Conservation (phyloP, 2,329 filamentous ascomycete genomes). For the Botrytis porri region DNA sequence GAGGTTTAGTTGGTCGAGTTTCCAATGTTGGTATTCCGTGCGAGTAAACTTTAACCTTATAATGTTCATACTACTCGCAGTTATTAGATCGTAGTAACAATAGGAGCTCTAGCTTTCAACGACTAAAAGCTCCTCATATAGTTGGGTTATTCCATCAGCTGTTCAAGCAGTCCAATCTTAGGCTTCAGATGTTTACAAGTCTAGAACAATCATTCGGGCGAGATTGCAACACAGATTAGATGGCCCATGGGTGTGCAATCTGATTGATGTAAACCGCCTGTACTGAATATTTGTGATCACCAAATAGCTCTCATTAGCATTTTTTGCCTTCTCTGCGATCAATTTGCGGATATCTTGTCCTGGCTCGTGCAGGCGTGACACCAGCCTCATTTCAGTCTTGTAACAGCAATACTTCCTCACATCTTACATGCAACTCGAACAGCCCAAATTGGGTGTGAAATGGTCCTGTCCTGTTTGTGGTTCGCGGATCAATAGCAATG, state of each 20-base stretch:
- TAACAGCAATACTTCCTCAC: neutral
- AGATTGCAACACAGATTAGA: neutral
- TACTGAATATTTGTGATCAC: neutral
- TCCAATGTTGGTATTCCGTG: too few relatives aligned
- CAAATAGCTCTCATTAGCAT: neutral
- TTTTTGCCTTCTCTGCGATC: neutral
- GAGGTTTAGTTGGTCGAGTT: too few relatives aligned
- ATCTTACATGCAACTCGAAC: neutral
- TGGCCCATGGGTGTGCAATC: neutral
- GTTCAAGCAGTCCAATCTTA: too few relatives aligned
- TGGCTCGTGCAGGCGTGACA: neutral
- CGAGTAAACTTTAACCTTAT: too few relatives aligned
- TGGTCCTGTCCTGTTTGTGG: neutral
- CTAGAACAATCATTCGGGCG: neutral
- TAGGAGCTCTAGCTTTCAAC: too few relatives aligned
- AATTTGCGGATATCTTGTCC: neutral
- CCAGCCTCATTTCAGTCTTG: neutral
- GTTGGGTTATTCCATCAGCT: too few relatives aligned
- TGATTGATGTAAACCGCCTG: neutral
- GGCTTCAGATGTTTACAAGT: neutral
- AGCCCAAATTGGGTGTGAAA: neutral
- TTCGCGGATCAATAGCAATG: neutral
- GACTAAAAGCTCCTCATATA: too few relatives aligned
- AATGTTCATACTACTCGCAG: too few relatives aligned
- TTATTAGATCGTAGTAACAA: too few relatives aligned